Percentiles rank a stretch among this genome's conserved stretches.
Evolutionary conservation across 441 rosid species (phyloP).

Genomic region (Caryocar brasiliense): DNA sequence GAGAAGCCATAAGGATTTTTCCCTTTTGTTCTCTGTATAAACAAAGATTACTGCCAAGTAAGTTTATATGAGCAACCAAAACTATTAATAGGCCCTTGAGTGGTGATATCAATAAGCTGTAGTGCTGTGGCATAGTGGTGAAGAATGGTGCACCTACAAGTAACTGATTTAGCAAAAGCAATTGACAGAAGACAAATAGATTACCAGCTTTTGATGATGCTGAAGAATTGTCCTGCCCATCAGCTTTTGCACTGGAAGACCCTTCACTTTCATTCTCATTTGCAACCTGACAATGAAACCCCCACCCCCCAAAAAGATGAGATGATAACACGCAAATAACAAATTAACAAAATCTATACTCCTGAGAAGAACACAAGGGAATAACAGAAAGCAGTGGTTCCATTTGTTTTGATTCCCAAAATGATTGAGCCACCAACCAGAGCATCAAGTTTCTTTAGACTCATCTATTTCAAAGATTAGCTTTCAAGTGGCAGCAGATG

Average conservation of each 20-base stretch:
- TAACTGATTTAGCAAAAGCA: background rate
- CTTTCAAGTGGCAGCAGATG: too few relatives aligned
- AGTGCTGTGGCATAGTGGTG: too few relatives aligned
- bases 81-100: too few relatives aligned
- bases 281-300: constrained; percentile 29
- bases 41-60: constrained; percentile 1
- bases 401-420: too few relatives aligned
- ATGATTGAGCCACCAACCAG: too few relatives aligned
- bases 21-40: constrained; percentile 50
- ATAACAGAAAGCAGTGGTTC: too few relatives aligned
- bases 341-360: background rate
- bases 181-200: background rate
- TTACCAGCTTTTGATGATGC: constrained; percentile 49
- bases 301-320: background rate
- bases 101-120: too few relatives aligned
- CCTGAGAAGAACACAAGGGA: too few relatives aligned
- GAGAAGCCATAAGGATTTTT: constrained; percentile 64
- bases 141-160: background rate
- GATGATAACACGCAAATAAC: background rate
- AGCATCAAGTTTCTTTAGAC: too few relatives aligned
- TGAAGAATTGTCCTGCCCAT: constrained; percentile 41
- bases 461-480: too few relatives aligned
- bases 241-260: constrained; percentile 26
- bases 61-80: background rate
- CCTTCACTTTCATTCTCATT: constrained; percentile 34